Conservation (phyloP, 1,139 yeast species). For the Candida sanyaensis region DNA sequence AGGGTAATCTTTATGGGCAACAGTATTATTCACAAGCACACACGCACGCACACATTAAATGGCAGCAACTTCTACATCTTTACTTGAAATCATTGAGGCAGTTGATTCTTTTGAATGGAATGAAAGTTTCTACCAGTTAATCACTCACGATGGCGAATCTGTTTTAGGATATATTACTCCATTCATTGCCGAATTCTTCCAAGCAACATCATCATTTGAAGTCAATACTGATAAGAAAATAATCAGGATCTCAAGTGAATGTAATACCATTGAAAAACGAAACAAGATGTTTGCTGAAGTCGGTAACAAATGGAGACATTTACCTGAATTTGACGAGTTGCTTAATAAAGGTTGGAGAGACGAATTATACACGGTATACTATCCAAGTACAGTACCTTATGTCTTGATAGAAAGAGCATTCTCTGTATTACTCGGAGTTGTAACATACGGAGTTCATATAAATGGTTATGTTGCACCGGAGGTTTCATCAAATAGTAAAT, state of each 20-base stretch:
- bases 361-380: slow-evolving; percentile 76
- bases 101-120: slow-evolving; percentile 52
- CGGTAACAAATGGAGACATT: slow-evolving; percentile 44
- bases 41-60: slow-evolving; percentile 1
- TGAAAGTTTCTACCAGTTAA: slow-evolving; percentile 33
- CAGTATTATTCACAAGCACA: background rate
- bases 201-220: slow-evolving; percentile 24
- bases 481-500: slow-evolving; percentile 36
- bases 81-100: slow-evolving; percentile 25
- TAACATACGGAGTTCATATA: slow-evolving; percentile 87
- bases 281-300: slow-evolving; percentile 44
- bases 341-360: slow-evolving; percentile 77
- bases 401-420: slow-evolving; percentile 77
- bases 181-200: slow-evolving; percentile 43
- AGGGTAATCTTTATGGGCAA: too few relatives aligned
- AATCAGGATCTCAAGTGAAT: slow-evolving; percentile 36
- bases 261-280: slow-evolving; percentile 51
- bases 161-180: slow-evolving; percentile 57
- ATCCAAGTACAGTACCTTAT: slow-evolving; percentile 57
- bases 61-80: slow-evolving; percentile 16
- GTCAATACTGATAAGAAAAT: slow-evolving; percentile 29
- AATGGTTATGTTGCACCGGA: slow-evolving; percentile 66
- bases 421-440: slow-evolving; percentile 78
- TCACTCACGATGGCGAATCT: slow-evolving; percentile 50
- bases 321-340: slow-evolving; percentile 40